phyloP scores from a whole-genome alignment of 2,329 filamentous ascomycete genomes.

The Tetracladium maxilliforme region DNA sequence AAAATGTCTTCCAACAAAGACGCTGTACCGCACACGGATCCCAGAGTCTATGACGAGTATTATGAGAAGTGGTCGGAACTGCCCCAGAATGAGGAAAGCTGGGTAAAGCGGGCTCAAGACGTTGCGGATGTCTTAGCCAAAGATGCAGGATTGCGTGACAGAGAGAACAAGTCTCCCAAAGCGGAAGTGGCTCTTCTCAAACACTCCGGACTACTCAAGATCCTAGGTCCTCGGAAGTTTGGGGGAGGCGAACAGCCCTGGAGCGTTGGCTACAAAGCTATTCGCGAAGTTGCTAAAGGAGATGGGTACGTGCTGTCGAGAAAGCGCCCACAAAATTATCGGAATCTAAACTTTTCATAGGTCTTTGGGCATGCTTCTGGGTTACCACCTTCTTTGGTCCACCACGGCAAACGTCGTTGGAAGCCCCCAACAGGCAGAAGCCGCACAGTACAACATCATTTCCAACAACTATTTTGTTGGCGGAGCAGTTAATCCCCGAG shows the following conservation, averaged over 20 bases:
- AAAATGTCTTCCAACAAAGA: too few species aligned
- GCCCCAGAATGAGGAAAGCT: constrained; percentile 23
- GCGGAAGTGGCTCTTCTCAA: constrained; percentile 36
- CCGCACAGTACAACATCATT: constrained; percentile 39
- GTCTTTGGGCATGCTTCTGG: constrained; percentile 49
- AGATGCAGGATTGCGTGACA: constrained; percentile 31
- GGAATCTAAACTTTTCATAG: constrained; percentile 10
- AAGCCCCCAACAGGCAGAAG: constrained; percentile 41
- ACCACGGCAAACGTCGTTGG: constrained; percentile 46
- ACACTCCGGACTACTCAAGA: constrained; percentile 29
- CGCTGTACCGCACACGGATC: constrained; percentile 15
- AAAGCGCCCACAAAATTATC: not conserved
- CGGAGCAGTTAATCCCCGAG: constrained; percentile 50
- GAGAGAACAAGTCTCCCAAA: constrained; percentile 33
- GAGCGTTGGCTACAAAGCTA: constrained; percentile 40
- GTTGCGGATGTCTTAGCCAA: constrained; percentile 30
- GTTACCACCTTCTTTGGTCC: constrained; percentile 51
- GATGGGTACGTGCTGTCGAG: constrained; percentile 30
- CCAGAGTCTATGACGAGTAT: constrained; percentile 22
- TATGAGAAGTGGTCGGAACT: constrained; percentile 18
- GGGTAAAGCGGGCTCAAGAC: constrained; percentile 30
- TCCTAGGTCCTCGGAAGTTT: constrained; percentile 31
- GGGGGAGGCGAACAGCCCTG: constrained; percentile 36
- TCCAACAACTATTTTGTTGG: constrained; percentile 52
- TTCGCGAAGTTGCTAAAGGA: constrained; percentile 46